phyloP scores from a whole-genome alignment of 2,329 filamentous ascomycete species.

The Microcyclosporella mali region DNA sequence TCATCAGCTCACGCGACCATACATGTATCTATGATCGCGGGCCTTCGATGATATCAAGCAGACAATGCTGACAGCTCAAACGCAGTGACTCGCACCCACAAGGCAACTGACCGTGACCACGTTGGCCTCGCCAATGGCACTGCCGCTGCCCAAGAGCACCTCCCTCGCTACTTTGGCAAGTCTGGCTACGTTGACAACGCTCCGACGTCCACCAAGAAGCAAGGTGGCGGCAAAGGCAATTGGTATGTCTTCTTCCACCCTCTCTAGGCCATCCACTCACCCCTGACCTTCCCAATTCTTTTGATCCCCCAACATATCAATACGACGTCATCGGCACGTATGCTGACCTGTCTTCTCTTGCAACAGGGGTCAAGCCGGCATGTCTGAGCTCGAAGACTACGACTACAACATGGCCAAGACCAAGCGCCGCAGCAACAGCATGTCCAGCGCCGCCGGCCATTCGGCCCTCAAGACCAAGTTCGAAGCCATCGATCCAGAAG shows the following conservation, averaged over 20 bases:
- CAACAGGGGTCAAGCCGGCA: conserved; percentile 71
- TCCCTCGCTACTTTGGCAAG: conserved; percentile 93
- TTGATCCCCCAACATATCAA: conserved; percentile 8
- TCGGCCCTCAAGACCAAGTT: conserved; percentile 94
- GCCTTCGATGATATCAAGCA: neutral
- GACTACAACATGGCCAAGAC: conserved; percentile 77
- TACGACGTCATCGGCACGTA: neutral
- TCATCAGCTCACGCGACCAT: neutral
- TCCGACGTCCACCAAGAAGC: conserved; percentile 95
- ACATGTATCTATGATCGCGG: neutral
- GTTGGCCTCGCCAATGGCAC: conserved; percentile 69
- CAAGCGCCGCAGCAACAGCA: conserved; percentile 89
- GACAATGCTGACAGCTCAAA: conserved; percentile 9
- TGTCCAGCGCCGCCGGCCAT: conserved; percentile 62
- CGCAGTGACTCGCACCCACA: conserved; percentile 94
- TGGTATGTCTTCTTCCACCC: conserved; percentile 58
- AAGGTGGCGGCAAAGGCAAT: conserved; percentile 85
- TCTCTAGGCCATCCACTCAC: conserved; percentile 4
- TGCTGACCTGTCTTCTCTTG: conserved; percentile 1
- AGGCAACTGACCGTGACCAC: conserved; percentile 90
- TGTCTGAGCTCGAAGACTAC: conserved; percentile 72
- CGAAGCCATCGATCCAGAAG: conserved; percentile 80
- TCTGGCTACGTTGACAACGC: conserved; percentile 71
- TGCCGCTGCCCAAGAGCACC: conserved; percentile 60
- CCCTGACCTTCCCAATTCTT: neutral